Percentiles rank a stretch among this genome's conserved stretches.
phyloP scores from a whole-genome alignment of 106 monocot species.

The Vanilla planifolia region DNA sequence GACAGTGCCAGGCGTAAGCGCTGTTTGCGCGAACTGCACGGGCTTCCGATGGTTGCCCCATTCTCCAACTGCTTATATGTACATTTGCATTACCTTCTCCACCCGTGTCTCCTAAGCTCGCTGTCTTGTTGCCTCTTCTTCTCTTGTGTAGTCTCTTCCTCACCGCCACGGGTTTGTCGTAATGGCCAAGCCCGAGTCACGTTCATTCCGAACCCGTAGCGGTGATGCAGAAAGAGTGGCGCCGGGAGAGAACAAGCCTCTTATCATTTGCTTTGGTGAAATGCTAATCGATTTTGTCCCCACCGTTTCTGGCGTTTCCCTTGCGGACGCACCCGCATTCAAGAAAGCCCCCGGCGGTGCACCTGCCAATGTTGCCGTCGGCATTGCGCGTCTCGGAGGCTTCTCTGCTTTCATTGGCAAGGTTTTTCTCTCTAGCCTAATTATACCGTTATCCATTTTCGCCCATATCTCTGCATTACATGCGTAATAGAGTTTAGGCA shows the following conservation, averaged over 20 bases:
- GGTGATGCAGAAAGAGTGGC: conserved; percentile 8
- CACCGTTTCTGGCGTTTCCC: conserved; percentile 30
- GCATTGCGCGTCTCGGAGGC: conserved; percentile 36
- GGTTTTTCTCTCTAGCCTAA: conserved; percentile 6
- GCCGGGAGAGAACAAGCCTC: background rate
- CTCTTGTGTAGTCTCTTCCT: background rate
- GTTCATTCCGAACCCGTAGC: background rate
- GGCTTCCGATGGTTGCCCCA: no score
- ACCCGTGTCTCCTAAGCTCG: no score
- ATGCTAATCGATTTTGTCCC: conserved; percentile 51
- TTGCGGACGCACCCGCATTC: conserved; percentile 40
- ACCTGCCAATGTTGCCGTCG: conserved; percentile 49
- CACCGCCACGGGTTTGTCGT: background rate
- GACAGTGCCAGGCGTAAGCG: no score
- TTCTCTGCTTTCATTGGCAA: conserved; percentile 44
- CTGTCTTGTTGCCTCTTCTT: no score
- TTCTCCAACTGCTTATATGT: no score
- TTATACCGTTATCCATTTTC: background rate
- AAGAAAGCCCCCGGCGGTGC: conserved; percentile 48
- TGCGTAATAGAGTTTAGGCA: no score
- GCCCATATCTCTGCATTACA: no score
- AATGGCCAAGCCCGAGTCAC: background rate
- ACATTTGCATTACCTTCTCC: no score
- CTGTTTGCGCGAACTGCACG: no score
- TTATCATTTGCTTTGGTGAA: conserved; percentile 42